Conservation (phyloP, 768 basidiomycete genomes). For the Podaxis mareebaensis region DNA sequence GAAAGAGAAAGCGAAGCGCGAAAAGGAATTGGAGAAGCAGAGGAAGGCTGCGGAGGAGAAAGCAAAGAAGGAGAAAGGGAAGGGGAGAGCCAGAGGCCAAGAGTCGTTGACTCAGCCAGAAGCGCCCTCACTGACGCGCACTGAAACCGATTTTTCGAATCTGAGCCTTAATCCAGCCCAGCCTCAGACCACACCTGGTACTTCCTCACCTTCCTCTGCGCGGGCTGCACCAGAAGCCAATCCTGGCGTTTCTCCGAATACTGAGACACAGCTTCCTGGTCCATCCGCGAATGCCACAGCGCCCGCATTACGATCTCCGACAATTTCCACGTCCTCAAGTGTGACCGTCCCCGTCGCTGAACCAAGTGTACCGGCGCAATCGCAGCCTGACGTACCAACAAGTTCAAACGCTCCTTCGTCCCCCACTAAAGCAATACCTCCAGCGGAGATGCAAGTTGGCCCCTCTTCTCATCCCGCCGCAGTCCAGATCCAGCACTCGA, state of each 20-base stretch:
- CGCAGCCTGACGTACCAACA: background rate
- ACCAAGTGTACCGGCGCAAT: background rate
- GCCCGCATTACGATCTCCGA: background rate
- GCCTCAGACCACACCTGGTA: background rate
- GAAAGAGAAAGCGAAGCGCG: slow-evolving; percentile 23
- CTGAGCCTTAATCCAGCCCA: background rate
- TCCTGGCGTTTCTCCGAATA: background rate
- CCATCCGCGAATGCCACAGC: background rate
- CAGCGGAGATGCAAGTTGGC: background rate
- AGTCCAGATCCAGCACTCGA: background rate
- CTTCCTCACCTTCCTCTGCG: background rate
- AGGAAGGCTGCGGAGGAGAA: slow-evolving; percentile 28
- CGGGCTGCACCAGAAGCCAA: background rate
- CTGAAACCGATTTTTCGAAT: background rate
- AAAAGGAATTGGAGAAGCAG: slow-evolving; percentile 31
- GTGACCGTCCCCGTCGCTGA: background rate
- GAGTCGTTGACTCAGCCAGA: slow-evolving; percentile 1
- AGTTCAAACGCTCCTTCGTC: background rate
- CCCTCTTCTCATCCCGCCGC: background rate
- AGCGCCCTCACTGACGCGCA: background rate
- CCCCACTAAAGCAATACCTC: background rate
- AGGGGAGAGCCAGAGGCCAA: slow-evolving; percentile 17
- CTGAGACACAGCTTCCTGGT: background rate
- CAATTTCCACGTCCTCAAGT: background rate
- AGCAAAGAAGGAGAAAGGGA: slow-evolving; percentile 26